phyloP scores from a whole-genome alignment of 164 flowering plant genomes.

The Liquidambar formosana region DNA sequence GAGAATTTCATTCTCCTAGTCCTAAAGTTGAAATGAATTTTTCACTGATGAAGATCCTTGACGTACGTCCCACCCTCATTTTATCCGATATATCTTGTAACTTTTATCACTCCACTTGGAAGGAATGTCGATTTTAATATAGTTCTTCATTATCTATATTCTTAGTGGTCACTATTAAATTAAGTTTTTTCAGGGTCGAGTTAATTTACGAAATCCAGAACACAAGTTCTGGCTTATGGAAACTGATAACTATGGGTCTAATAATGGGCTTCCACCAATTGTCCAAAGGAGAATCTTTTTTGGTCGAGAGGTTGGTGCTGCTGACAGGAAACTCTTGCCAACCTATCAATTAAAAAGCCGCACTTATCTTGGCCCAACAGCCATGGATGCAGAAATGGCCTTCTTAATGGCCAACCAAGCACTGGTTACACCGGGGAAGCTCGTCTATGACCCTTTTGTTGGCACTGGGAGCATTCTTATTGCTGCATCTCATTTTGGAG shows the following conservation, averaged over 20 bases:
- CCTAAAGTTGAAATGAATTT: no score
- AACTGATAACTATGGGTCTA: conserved; percentile 75
- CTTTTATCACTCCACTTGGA: background rate
- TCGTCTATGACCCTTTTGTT: conserved; percentile 94
- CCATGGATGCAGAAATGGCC: conserved; percentile 99
- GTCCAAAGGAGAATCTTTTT: conserved; percentile 72
- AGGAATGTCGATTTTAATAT: background rate
- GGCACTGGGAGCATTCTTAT: conserved; percentile 98
- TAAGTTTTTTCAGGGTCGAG: conserved; percentile 68
- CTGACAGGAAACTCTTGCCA: conserved; percentile 91
- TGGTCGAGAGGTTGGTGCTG: conserved; percentile 88
- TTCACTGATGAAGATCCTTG: no score
- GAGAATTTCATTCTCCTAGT: no score
- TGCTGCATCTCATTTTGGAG: conserved; percentile 96
- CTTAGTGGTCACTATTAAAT: background rate
- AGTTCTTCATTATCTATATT: background rate
- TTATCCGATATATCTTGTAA: no score
- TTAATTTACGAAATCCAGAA: conserved; percentile 70
- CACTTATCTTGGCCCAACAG: conserved; percentile 92
- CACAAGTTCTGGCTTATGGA: conserved; percentile 90
- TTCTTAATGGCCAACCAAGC: conserved; percentile 98
- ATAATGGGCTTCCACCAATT: conserved; percentile 95
- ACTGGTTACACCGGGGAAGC: conserved; percentile 71
- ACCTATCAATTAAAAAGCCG: conserved; percentile 92
- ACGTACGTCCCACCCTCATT: no score